Evolutionary conservation across 179 eudicot species (phyloP), one percentile per base, ranked within the genome.

Genomic region (Beta lomatogona): DNA sequence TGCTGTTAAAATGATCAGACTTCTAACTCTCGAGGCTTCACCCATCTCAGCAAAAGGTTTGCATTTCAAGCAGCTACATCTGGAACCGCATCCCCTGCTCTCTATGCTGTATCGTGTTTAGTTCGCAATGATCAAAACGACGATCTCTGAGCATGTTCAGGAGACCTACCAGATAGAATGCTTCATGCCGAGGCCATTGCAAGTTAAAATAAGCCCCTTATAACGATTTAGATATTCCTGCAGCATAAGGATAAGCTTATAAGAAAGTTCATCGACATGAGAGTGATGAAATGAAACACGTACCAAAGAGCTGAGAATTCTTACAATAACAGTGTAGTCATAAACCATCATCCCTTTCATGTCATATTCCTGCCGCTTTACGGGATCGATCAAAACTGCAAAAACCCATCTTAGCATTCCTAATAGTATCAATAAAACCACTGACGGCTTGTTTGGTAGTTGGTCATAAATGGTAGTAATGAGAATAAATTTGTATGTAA

Each of bases 121-220:
- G 63, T 54, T 73, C 5, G 46, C 9, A 5, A n/a, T 45, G 71
- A 64, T 73, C 44, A n/a, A 65, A 69, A 28, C 48, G 41, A 64
- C 28, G 57, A 52, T 21, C 31, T 60, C 52, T 10, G 45, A 25
- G 53, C 50, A 69, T 55, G 41, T 64, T 72, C 54, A 59, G 19
- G 7, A 53, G 68, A 61, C 71, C 64, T 85, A 93, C 93, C 93
- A 91, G 59, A 88, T 77, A 6, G 92, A 93, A 78, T 86, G 86
- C 87, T 86, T 92, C 89, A 95, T 91, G 60, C 98, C 98, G 15
- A 95, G 93, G 77, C 97, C 97, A 73, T 92, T 95, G 92, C 97
- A 92, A 10, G 98, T 95, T 75, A 95, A 73, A 55, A 95, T 95
- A 66, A 95, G 92, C 83, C 97, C 96, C 88, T 95, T 93, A 90